These are phyloP conservation scores for Fusarium pseudonygamai DNA, from an alignment of 2,329 filamentous ascomycete species.

Conservation along the genomic window DNA sequence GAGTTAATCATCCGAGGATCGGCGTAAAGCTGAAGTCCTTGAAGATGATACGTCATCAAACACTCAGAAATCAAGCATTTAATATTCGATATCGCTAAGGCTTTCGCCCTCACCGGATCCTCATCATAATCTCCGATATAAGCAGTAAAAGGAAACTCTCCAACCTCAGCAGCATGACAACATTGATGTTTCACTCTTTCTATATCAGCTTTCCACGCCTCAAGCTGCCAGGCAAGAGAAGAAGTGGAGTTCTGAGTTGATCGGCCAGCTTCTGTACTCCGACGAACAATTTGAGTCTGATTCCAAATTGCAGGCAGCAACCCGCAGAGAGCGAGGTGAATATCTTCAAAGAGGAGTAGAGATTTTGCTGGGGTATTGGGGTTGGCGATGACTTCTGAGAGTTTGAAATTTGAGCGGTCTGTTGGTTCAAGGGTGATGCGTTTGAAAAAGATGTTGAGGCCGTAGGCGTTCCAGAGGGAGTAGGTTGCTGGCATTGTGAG, in stretches of 20 bases:
- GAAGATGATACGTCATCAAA: constrained; percentile 50
- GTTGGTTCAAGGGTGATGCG: constrained; percentile 47
- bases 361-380: constrained; percentile 41
- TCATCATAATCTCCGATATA: constrained; percentile 45
- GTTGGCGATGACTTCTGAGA: constrained; percentile 45
- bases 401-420: constrained; percentile 43
- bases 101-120: constrained; percentile 35
- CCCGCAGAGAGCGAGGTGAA: constrained; percentile 47
- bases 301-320: constrained; percentile 46
- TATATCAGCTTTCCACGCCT: constrained; percentile 41
- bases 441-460: constrained; percentile 50
- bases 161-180: constrained; percentile 12
- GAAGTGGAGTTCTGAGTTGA: constrained; percentile 18
- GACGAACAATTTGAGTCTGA: constrained; percentile 39
- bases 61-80: constrained; percentile 46
- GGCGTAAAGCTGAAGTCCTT: constrained; percentile 49
- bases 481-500: constrained; percentile 48
- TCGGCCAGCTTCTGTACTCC: constrained; percentile 24
- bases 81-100: constrained; percentile 41
- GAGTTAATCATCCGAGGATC: constrained; percentile 47
- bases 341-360: constrained; percentile 47
- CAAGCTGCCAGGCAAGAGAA: constrained; percentile 40
- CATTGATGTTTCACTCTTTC: constrained; percentile 36
- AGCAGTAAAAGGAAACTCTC: constrained; percentile 36
- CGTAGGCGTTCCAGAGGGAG: constrained; percentile 50